phyloP scores from a whole-genome alignment of 2,329 filamentous ascomycete species.

The Fusarium sp. region DNA sequence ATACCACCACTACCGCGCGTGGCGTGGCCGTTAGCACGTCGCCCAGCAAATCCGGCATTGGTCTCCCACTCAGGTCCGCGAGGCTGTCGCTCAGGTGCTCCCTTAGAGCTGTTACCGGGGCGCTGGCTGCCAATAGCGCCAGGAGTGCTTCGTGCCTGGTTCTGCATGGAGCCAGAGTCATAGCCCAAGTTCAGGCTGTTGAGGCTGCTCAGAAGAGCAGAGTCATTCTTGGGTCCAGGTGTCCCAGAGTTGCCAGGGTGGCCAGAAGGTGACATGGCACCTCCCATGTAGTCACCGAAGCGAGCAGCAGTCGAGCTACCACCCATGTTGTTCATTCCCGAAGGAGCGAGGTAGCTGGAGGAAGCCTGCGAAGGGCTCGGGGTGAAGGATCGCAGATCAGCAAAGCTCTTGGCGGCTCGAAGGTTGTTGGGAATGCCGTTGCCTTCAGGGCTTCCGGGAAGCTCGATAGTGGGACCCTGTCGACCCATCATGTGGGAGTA shows the following conservation, averaged over 20 bases:
- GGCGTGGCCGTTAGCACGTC: conserved; percentile 70
- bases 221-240: conserved; percentile 53
- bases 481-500: conserved; percentile 79
- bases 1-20: conserved; percentile 72
- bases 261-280: conserved; percentile 49
- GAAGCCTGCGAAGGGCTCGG: conserved; percentile 89
- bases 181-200: conserved; percentile 63
- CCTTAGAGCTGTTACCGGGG: conserved; percentile 55
- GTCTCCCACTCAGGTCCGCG: conserved; percentile 71
- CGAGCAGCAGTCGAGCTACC: conserved; percentile 52
- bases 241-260: conserved; percentile 51
- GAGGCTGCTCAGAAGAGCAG: conserved; percentile 59
- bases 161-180: conserved; percentile 56
- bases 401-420: conserved; percentile 94
- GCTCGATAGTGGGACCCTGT: conserved; percentile 85
- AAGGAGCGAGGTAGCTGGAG: conserved; percentile 74
- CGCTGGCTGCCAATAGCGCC: conserved; percentile 75
- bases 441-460: conserved; percentile 80
- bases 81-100: conserved; percentile 70
- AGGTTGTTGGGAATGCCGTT: conserved; percentile 78
- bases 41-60: conserved; percentile 62
- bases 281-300: conserved; percentile 59
- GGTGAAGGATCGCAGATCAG: conserved; percentile 92
- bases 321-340: conserved; percentile 66
- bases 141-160: conserved; percentile 58